Evolutionary conservation across 306 rosid genomes (phyloP), one percentile per base, ranked within the genome.

Genomic region (Cucurbita maxima): DNA sequence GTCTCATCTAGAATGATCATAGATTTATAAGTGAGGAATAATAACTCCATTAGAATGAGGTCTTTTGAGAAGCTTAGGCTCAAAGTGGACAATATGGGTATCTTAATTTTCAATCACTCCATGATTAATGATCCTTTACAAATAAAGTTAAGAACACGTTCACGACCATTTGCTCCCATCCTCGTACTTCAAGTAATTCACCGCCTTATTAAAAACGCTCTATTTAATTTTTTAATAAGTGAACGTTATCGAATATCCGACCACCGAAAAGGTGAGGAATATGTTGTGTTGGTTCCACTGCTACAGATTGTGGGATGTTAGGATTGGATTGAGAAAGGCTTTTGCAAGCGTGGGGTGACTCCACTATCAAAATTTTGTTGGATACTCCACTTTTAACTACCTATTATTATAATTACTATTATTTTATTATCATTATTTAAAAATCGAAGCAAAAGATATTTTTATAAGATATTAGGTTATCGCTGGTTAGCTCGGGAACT

Each of bases 371-470:
- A 19, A 18, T 37, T 43, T 43, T 43, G 51, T 66, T 66, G 72
- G 72, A 43, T 19, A 43, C 72, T 19, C 72, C 72, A 66, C 72
- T 66, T 66, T 66, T 66, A 66, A 66, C 72, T 66, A 66, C 72
- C 72, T 45, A 66, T 47, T 47, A 48, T 13, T 13, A 11, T 47
- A 12, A 10, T 11, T n/a, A n/a, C n/a, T n/a, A n/a, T n/a, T n/a
- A n/a, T n/a, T n/a, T n/a, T n/a, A 0, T 48, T 48, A 10, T 47
- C 12, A 4, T 14, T 50, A 50, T 14, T 14, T 45, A 45, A 43
- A 43, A 8, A 63, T 37, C n/a, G 50, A 60, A 30, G 8, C 70
- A 38, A 38, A 62, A 63, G 19, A 60, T 61, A 61, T 61, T 61
- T 58, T 61, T 15, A 10, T 61, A 37, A 36, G 68, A 61, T 36